Percentiles rank a stretch among this genome's conserved stretches.
phyloP scores from a whole-genome alignment of 2,329 filamentous ascomycete species.

The Hymenoscyphus scutula region DNA sequence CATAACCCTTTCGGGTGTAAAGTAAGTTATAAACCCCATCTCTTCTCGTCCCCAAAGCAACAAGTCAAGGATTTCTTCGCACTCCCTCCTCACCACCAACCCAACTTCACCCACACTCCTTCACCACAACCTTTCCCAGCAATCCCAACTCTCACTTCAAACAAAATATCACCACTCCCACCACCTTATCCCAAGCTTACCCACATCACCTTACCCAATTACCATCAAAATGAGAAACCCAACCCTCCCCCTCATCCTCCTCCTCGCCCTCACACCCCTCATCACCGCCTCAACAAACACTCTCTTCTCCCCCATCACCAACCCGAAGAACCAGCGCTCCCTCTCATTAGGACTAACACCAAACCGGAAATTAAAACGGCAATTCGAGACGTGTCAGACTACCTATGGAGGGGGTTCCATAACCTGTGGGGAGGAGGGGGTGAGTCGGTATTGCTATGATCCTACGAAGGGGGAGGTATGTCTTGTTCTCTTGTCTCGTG shows the following conservation, averaged over 20 bases:
- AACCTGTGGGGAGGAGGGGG: not conserved
- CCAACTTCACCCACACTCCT: no score
- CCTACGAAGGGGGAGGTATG: conserved; percentile 3
- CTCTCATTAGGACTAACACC: not conserved
- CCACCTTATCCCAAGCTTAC: no score
- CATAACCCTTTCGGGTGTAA: no score
- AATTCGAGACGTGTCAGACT: not conserved
- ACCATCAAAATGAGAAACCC: not conserved
- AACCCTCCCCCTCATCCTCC: not conserved
- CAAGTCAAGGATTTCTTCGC: no score
- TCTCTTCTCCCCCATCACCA: not conserved
- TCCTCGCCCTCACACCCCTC: not conserved
- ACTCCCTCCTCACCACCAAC: no score
- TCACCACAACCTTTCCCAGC: no score
- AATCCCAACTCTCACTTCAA: no score
- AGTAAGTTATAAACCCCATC: no score
- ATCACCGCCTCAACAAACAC: not conserved
- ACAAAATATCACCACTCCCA: no score
- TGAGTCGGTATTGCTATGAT: conserved; percentile 4
- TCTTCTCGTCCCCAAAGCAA: no score
- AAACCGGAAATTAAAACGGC: not conserved
- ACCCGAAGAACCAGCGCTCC: not conserved
- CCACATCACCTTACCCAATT: no score
- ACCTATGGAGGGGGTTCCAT: conserved; percentile 5
- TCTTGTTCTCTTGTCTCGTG: not conserved